Base-by-base conservation (phyloP, 257 asterid species). In the Gentiana dahurica region DNA sequence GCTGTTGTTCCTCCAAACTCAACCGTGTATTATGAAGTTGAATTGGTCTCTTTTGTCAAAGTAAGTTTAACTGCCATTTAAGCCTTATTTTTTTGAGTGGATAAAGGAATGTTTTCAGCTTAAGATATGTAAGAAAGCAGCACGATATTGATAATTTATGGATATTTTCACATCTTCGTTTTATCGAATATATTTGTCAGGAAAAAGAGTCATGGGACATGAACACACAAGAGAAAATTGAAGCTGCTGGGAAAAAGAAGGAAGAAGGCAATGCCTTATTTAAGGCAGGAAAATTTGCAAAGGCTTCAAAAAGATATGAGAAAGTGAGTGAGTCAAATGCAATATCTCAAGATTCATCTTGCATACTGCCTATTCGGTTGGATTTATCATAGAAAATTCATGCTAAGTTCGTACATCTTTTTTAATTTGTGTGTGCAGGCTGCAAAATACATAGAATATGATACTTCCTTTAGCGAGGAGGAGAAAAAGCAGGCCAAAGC, bases 181-280 rank as follows among this genome's bases (percentile, higher is more conserved):
- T 24, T 24, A 24, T 24, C 24, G 24, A 24, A 24, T 24, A 24
- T 24, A 6, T 46, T 35, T 5, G 51, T 35, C 57, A 74, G 76
- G 80, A 74, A 33, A 74, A 66, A 38, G 77, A 74, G 53, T 74
- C 80, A 8, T 74, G 80, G 80, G 80, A 74, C 60, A 70, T 74
- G 80, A 70, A 67, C 56, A 74, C 71, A 6, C 60, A 67, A 47
- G 80, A 74, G 64, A 74, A 74, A 32, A 59, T 74, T 52, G 80
- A 70, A 49, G 80, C 76, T 34, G 80, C 77, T 4, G 63, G 64
- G 43, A 60, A 43, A 13, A 74, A 63, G 77, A 74, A 74, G 68
- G 80, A 74, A 71, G 76, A 70, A 24, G 77, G 80, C n/a, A 74
- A 74, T n/a, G 12, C 12, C 1, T 65, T 63, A 3, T 74, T 74